These are phyloP conservation scores for Suillus brevipes DNA, from an alignment of 768 basidiomycete species.

Conservation along the genomic window DNA sequence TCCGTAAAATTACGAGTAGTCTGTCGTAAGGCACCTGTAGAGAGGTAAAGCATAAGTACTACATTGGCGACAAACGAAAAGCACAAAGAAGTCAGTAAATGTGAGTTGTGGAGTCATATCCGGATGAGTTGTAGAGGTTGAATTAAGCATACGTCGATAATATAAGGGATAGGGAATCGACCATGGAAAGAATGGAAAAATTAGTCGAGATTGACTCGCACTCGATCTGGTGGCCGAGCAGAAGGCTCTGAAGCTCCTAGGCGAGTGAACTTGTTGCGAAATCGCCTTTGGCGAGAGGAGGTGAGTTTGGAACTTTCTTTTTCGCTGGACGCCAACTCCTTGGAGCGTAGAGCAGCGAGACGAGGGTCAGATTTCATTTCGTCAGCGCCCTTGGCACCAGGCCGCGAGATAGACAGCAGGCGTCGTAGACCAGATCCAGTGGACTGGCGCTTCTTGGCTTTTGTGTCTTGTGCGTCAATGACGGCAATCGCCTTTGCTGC, in stretches of 20 bases:
- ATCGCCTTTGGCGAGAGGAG: conserved; percentile 24
- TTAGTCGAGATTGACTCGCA: conserved; percentile 38
- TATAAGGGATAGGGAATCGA: conserved; percentile 4
- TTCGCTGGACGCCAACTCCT: conserved; percentile 24
- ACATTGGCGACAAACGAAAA: not conserved
- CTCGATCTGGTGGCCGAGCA: conserved; percentile 34
- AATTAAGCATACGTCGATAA: not conserved
- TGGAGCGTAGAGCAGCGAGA: conserved; percentile 27
- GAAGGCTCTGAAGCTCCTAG: conserved; percentile 29
- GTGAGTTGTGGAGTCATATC: not conserved
- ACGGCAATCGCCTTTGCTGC: conserved; percentile 65
- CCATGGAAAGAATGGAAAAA: conserved; percentile 18
- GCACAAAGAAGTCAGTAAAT: conserved; percentile 5
- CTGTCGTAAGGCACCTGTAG: conserved; percentile 3
- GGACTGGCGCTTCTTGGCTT: conserved; percentile 31
- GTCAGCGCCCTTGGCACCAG: conserved; percentile 30
- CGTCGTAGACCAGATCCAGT: conserved; percentile 33
- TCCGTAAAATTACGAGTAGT: conserved; percentile 2
- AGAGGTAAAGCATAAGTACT: conserved; percentile 6
- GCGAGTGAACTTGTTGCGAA: conserved; percentile 31
- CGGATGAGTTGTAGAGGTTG: not conserved
- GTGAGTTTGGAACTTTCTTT: conserved; percentile 8
- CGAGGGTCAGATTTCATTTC: conserved; percentile 26
- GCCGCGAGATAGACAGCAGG: conserved; percentile 33
- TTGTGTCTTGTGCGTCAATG: conserved; percentile 51